Base-by-base conservation (phyloP, 768 basidiomycete species). In the Lactarius quietus region DNA sequence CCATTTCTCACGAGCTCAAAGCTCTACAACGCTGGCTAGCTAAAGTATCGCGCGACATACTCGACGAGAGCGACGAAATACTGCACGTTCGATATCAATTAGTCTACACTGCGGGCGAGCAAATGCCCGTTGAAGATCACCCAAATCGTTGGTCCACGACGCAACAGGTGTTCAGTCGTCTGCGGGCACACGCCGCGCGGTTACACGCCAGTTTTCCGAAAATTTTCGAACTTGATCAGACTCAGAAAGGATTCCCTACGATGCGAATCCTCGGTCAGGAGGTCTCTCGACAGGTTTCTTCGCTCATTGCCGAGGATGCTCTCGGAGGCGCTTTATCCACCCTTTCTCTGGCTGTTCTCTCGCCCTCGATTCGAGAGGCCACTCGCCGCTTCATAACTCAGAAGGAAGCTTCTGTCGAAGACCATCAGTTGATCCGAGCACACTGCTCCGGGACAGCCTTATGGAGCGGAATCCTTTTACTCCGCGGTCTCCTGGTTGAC, bases 21-120 rank as follows among this genome's bases (percentile, higher is more conserved):
- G 35, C 0, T 1, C 20, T 60, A 20, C 58, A 65, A 9, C 15
- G 31, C 8, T 60, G 58, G 64, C n/a, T 60, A 14, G 6, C 29
- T 28, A 31, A 38, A 0, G 39, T 53, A 15, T 66, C 65, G 6
- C 65, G 65, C 26, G 65, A 66, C 15, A 36, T 66, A n/a, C 62
- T 66, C 14, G 65, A 66, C 55, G 65, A 66, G 51, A 66, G 65
- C 28, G 65, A 67, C 33, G 67, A 84, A 48, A 75, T 83, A 28
- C 74, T 84, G 5, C 76, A 78, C 58, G 77, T 79, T 51, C 74
- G 77, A 0, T 83, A 83, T 67, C 82, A 83, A 63, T 69, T 84
- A 14, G 73, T 84, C 8, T 84, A 83, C 57, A 80, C 82, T 0
- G 70, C 77, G 31, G 81, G 80, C 43, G 43, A 72, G 6, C 79